A percentile compares a stretch with the other conserved stretches of the same genome.
These are phyloP conservation scores for Tolypocladium sp. DNA, from an alignment of 2,329 filamentous ascomycete genomes.

Conservation along the genomic window DNA sequence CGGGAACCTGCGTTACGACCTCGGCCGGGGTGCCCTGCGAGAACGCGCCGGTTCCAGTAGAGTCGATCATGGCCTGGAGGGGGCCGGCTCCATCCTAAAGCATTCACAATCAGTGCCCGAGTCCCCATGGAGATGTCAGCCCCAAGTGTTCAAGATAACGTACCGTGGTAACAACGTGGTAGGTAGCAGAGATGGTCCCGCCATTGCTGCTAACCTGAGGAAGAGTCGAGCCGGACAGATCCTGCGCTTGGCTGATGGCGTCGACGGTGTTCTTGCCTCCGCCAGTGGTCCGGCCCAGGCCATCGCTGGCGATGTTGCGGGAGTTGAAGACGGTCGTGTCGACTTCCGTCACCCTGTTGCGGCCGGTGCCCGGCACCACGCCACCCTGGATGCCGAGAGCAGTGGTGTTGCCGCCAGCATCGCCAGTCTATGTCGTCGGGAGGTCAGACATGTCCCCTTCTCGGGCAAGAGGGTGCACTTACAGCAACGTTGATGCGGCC, in stretches of 20 bases:
- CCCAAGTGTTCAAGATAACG: not conserved
- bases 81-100: conserved; percentile 26
- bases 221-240: conserved; percentile 24
- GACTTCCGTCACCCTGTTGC: conserved; percentile 30
- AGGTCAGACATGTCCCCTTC: not conserved
- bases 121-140: not conserved
- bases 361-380: conserved; percentile 28
- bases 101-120: not conserved
- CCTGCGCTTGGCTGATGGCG: conserved; percentile 22
- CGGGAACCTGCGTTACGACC: conserved; percentile 25
- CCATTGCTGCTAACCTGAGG: conserved; percentile 26
- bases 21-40: conserved; percentile 16
- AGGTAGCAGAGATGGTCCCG: conserved; percentile 24
- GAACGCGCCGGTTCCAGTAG: conserved; percentile 25
- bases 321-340: conserved; percentile 35
- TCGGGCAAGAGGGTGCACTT: not conserved
- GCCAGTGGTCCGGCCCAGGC: conserved; percentile 26
- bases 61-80: conserved; percentile 25
- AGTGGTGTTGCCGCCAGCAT: conserved; percentile 28
- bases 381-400: conserved; percentile 27
- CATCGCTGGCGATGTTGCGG: conserved; percentile 23
- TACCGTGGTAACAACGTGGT: conserved; percentile 29
- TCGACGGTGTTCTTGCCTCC: conserved; percentile 24
- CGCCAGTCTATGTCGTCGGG: conserved; percentile 10
- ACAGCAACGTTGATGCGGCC: conserved; percentile 15